These are phyloP conservation scores for Globisporangium recalcitrans DNA, from an alignment of 352 stramenopile genomes.

Conservation along the genomic window DNA sequence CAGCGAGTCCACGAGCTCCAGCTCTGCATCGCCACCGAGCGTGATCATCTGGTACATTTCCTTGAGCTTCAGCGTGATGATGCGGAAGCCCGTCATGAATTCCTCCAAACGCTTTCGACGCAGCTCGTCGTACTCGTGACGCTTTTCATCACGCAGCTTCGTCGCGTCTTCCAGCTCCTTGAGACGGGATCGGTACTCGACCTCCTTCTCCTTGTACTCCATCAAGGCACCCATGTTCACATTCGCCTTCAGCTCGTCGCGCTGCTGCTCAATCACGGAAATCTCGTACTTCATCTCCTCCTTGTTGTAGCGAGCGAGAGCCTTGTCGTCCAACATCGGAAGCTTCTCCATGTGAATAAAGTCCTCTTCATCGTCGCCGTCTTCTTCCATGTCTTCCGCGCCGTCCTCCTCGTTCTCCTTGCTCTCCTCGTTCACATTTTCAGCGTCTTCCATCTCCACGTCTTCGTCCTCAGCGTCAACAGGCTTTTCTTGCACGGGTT, in stretches of 20 bases:
- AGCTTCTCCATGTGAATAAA: conserved; percentile 44
- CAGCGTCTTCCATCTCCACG: conserved; percentile 28
- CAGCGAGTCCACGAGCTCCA: conserved; percentile 98
- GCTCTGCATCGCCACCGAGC: conserved; percentile 95
- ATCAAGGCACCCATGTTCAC: conserved; percentile 91
- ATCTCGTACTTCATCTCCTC: conserved; percentile 94
- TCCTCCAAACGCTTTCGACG: conserved; percentile 95
- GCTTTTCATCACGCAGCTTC: conserved; percentile 86
- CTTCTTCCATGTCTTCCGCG: conserved; percentile 19
- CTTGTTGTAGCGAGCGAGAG: conserved; percentile 85
- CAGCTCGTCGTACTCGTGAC: conserved; percentile 95
- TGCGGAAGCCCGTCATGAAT: conserved; percentile 99
- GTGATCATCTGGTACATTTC: conserved; percentile 99
- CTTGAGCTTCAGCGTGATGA: conserved; percentile 99
- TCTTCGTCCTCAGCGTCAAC: conserved; percentile 33
- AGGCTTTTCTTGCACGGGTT: conserved; percentile 16
- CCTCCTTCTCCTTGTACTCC: conserved; percentile 93
- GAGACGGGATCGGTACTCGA: conserved; percentile 92
- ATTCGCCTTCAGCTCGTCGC: conserved; percentile 91
- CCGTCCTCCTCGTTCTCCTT: conserved; percentile 23
- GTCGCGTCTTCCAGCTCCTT: conserved; percentile 94
- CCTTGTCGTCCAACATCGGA: conserved; percentile 63
- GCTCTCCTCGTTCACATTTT: conserved; percentile 22
- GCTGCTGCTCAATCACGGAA: conserved; percentile 88
- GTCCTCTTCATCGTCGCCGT: conserved; percentile 31